These are phyloP conservation scores for Fusarium annulatum DNA, from an alignment of 2,329 filamentous ascomycete species.

Conservation along the genomic window DNA sequence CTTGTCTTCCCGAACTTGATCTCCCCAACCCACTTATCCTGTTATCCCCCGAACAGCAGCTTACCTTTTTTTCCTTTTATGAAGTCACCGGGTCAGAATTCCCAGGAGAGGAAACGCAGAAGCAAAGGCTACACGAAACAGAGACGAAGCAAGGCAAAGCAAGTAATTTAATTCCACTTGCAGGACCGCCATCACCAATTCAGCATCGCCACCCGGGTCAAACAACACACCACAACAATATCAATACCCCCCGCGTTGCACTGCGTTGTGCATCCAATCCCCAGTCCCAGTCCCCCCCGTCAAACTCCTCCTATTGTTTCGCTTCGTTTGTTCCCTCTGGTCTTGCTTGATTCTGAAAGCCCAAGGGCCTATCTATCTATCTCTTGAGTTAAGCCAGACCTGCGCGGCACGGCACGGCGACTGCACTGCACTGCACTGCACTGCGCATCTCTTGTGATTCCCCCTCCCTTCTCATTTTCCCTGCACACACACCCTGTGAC, in stretches of 20 bases:
- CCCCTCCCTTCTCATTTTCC: constrained; percentile 28
- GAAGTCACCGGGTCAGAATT: constrained; percentile 27
- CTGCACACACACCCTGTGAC: constrained; percentile 40
- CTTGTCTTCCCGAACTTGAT: constrained; percentile 23
- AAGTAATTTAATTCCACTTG: constrained; percentile 28
- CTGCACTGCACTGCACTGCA: background rate
- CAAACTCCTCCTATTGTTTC: constrained; percentile 36
- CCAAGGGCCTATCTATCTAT: constrained; percentile 12
- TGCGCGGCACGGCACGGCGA: constrained; percentile 1
- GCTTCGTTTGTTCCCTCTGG: constrained; percentile 39
- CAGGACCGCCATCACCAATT: constrained; percentile 26
- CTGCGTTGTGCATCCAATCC: constrained; percentile 17
- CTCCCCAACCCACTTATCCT: constrained; percentile 32
- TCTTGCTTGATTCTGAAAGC: constrained; percentile 18
- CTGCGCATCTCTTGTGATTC: constrained; percentile 1
- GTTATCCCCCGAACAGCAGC: constrained; percentile 4
- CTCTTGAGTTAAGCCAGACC: constrained; percentile 12
- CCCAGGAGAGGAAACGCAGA: constrained; percentile 24
- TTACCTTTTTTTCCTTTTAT: constrained; percentile 23
- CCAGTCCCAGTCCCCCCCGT: constrained; percentile 23
- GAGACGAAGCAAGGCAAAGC: constrained; percentile 26
- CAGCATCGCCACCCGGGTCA: constrained; percentile 27
- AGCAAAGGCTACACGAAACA: constrained; percentile 24
- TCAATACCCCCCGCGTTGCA: constrained; percentile 32
- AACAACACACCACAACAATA: constrained; percentile 23